Base-by-base conservation (phyloP, 1,284 basidiomycete species). In the Trametes hirsuta region DNA sequence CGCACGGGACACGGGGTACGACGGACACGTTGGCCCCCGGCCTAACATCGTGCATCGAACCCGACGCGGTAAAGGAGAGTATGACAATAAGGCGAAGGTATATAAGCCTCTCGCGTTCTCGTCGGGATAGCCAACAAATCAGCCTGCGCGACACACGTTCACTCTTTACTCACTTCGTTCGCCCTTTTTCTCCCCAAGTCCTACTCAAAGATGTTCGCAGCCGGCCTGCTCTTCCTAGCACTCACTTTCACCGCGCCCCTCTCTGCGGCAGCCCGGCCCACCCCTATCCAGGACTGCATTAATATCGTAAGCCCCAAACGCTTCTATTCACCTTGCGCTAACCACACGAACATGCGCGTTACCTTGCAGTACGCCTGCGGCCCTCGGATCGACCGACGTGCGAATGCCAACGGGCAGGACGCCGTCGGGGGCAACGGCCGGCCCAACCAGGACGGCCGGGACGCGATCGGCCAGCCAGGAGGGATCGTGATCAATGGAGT, bases 131-230 rank as follows among this genome's bases (percentile, higher is more conserved):
- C 21, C 14, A 24, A 51, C 22, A 30, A 30, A 30, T 8, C 30
- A 4, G 30, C 30, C 30, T 8, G 30, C 15, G 8, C 34, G 46
- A 47, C 49, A 42, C 18, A n/a, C 34, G 15, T 36, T 44, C 25
- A 21, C 5, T 8, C 15, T 36, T 42, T 39, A 22, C 34, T 49
- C 39, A 10, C 15, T 46, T 34, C 48, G 9, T 9, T 11, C 8
- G 2, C 10, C 22, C 25, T 41, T 12, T 30, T n/a, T 36, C 15
- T 25, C 24, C 12, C 22, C 1, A 25, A 30, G 11, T 34, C 30
- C 3, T 22, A 24, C 40, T 2, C 36, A 34, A 46, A 21, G 50
- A 61, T 61, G 59, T 36, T 57, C 47, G 59, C 59, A 57, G 59
- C 55, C 40, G 55, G 55, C 30, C 55, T 57, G 59, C 59, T 61